These are phyloP conservation scores for Trichoderma reesei DNA, from an alignment of 495 filamentous ascomycete species.

Conservation along the genomic window DNA sequence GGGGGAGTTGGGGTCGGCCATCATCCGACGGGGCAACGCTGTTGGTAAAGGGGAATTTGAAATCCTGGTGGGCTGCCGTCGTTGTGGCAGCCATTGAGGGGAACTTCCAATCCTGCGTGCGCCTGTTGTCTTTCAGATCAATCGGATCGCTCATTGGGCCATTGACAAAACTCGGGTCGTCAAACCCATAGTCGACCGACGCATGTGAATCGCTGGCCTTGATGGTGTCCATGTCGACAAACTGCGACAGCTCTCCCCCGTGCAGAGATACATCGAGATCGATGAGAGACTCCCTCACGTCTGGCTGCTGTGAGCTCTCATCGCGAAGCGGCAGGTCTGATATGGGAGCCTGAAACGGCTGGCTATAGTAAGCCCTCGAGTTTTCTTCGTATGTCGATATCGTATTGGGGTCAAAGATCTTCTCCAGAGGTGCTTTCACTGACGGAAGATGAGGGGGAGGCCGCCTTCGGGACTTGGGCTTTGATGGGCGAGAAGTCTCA, in stretches of 20 bases:
- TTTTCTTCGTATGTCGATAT: constrained; percentile 48
- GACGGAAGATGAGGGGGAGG: constrained; percentile 42
- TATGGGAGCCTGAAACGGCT: constrained; percentile 21
- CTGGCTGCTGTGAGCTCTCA: constrained; percentile 35
- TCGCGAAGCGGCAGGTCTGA: constrained; percentile 48
- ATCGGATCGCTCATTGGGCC: constrained; percentile 39
- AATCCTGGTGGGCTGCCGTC: constrained; percentile 41
- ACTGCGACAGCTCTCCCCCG: constrained; percentile 39
- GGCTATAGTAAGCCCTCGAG: constrained; percentile 40
- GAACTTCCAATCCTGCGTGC: constrained; percentile 55
- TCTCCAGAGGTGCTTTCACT: constrained; percentile 42
- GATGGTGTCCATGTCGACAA: constrained; percentile 51
- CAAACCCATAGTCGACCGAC: constrained; percentile 38
- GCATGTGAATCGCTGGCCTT: constrained; percentile 33
- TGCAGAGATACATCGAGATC: constrained; percentile 47
- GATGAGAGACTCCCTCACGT: constrained; percentile 44
- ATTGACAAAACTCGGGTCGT: constrained; percentile 15
- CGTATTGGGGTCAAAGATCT: constrained; percentile 48
- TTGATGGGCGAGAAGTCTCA: constrained; percentile 27
- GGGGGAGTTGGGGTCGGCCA: constrained; percentile 35
- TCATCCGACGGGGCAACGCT: constrained; percentile 19
- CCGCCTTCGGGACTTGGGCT: constrained; percentile 36
- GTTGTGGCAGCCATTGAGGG: constrained; percentile 39
- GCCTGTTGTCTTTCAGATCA: constrained; percentile 37
- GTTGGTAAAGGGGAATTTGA: constrained; percentile 36